Conservation (phyloP, 306 rosid species). For the Citrullus amarus region DNA sequence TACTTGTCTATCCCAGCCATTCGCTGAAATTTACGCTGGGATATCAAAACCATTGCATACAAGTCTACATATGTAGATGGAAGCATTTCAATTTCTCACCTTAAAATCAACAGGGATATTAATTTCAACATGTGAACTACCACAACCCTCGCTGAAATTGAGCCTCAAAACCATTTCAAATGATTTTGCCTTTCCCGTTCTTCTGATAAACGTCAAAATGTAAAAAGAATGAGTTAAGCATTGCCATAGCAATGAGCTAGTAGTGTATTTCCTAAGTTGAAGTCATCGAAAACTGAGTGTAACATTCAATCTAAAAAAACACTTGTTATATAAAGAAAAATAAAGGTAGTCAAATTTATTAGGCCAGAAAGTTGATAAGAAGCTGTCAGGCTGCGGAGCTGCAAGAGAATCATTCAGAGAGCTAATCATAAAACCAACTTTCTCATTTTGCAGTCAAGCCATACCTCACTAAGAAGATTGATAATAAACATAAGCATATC, state of each 20-base stretch:
- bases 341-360: neutral
- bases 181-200: conserved; percentile 53
- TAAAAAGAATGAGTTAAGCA: conserved; percentile 2
- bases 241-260: neutral
- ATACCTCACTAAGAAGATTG: neutral
- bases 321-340: neutral
- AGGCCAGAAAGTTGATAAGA: neutral
- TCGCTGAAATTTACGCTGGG: neutral
- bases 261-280: neutral
- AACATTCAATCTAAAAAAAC: neutral
- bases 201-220: conserved; percentile 38
- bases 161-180: conserved; percentile 77
- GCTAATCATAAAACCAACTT: neutral
- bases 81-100: conserved; percentile 33
- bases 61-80: neutral
- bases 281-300: neutral
- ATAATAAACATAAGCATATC: neutral
- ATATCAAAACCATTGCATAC: neutral
- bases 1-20: neutral
- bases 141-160: conserved; percentile 81
- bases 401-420: neutral
- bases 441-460: neutral
- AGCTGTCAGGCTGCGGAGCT: neutral
- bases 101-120: conserved; percentile 64
- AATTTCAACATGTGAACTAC: conserved; percentile 48